Evolutionary conservation across 345 rosid genomes (phyloP).

Genomic region (Crucihimalaya himalaica): DNA sequence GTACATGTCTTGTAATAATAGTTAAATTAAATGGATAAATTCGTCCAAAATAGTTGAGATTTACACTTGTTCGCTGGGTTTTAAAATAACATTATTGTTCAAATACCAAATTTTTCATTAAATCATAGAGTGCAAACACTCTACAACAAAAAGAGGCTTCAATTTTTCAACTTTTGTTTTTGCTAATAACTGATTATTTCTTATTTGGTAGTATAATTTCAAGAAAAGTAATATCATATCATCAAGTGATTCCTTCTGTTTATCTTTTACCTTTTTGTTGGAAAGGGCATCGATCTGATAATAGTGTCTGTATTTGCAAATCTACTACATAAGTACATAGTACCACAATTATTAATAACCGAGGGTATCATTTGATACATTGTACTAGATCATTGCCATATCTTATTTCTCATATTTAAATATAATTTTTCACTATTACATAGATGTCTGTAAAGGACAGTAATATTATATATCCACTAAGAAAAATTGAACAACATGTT

Average conservation of each 20-base stretch:
- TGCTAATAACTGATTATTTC: neutral
- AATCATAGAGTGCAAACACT: too few species aligned
- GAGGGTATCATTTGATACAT: conserved; percentile 17
- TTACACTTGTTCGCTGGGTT: too few species aligned
- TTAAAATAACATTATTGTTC: too few species aligned
- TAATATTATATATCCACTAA: neutral
- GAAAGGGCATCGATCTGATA: conserved; percentile 28
- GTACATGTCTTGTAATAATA: too few species aligned
- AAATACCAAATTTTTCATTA: too few species aligned
- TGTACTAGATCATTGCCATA: conserved; percentile 17
- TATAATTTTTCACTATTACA: neutral
- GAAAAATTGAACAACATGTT: neutral
- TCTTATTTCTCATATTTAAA: neutral
- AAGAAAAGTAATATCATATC: conserved; percentile 2
- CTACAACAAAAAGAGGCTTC: neutral
- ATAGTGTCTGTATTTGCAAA: conserved; percentile 28
- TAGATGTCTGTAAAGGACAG: neutral
- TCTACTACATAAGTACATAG: too few species aligned
- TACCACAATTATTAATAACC: conserved; percentile 9
- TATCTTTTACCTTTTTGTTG: conserved; percentile 22
- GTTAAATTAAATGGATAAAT: too few species aligned
- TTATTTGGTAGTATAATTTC: conserved; percentile 1
- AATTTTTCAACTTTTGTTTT: neutral
- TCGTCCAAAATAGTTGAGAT: too few species aligned
- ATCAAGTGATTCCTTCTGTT: conserved; percentile 32